Percentiles rank a stretch among this genome's conserved stretches.
phyloP scores from a whole-genome alignment of 441 rosid species.

The Geranium incanum region DNA sequence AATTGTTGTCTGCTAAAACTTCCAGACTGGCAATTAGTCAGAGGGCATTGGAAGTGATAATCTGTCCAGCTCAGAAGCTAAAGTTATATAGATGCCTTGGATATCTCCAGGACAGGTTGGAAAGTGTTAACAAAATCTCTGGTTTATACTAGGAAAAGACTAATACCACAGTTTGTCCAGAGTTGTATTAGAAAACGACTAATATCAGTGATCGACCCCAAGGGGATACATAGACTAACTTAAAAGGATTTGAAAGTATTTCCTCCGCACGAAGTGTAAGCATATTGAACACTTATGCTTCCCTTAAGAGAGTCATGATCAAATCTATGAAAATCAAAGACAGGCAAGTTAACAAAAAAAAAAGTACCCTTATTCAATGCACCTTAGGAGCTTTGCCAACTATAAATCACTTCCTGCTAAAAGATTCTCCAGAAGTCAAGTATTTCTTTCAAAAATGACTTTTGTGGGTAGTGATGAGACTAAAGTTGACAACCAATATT shows the following conservation, averaged over 20 bases:
- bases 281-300: not conserved
- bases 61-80: not conserved
- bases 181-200: not conserved
- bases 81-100: not conserved
- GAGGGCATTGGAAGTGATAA: not conserved
- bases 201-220: not conserved
- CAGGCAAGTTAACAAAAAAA: not conserved
- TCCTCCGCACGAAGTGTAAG: not conserved
- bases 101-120: not conserved
- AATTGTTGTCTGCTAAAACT: not conserved
- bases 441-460: not conserved
- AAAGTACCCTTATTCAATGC: not conserved
- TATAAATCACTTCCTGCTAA: not conserved
- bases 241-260: not conserved
- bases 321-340: not conserved
- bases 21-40: not conserved
- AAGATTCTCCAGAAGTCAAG: conserved; percentile 3
- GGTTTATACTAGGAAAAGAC: not conserved
- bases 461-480: not conserved
- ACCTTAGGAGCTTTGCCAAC: not conserved
- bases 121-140: not conserved
- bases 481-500: no score
- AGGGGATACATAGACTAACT: not conserved
- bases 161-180: not conserved
- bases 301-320: not conserved